Evolutionary conservation across 768 basidiomycete species (phyloP).

Genomic region (Xerocomellus chrysenteron): DNA sequence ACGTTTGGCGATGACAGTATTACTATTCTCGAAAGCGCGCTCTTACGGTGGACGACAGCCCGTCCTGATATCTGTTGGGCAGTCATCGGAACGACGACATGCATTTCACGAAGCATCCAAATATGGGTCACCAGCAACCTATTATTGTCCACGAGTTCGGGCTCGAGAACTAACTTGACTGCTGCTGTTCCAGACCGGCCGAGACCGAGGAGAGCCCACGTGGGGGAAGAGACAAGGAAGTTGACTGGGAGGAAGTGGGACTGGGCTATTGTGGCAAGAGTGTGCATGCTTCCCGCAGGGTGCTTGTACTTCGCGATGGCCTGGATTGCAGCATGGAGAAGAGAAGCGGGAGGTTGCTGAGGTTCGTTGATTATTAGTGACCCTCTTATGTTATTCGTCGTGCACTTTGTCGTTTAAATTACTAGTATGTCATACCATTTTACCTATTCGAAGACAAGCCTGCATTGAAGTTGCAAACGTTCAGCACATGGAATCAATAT

Average conservation of each 20-base stretch:
- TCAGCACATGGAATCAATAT: too few relatives aligned
- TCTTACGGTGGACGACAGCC: conserved; percentile 44
- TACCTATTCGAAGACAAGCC: background rate
- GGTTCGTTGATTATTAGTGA: background rate
- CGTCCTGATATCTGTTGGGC: conserved; percentile 90
- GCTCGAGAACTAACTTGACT: conserved; percentile 3
- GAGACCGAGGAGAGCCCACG: conserved; percentile 16
- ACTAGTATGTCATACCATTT: background rate
- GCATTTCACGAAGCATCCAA: conserved; percentile 77
- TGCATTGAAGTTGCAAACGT: background rate
- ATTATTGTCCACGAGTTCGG: conserved; percentile 15
- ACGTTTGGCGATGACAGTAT: conserved; percentile 2
- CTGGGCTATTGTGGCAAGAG: conserved; percentile 68
- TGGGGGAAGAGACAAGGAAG: conserved; percentile 20
- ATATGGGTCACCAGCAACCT: conserved; percentile 97
- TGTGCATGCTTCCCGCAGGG: conserved; percentile 73
- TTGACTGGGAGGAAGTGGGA: conserved; percentile 69
- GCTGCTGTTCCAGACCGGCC: conserved; percentile 20
- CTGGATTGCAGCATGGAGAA: conserved; percentile 52
- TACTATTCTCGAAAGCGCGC: conserved; percentile 24
- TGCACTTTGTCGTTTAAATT: background rate
- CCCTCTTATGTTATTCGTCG: background rate
- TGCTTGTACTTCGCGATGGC: conserved; percentile 78
- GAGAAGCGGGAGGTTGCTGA: conserved; percentile 36
- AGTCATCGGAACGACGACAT: conserved; percentile 85